These are phyloP conservation scores for Lentinula guzmanii DNA, from an alignment of 768 basidiomycete genomes.

Conservation along the genomic window DNA sequence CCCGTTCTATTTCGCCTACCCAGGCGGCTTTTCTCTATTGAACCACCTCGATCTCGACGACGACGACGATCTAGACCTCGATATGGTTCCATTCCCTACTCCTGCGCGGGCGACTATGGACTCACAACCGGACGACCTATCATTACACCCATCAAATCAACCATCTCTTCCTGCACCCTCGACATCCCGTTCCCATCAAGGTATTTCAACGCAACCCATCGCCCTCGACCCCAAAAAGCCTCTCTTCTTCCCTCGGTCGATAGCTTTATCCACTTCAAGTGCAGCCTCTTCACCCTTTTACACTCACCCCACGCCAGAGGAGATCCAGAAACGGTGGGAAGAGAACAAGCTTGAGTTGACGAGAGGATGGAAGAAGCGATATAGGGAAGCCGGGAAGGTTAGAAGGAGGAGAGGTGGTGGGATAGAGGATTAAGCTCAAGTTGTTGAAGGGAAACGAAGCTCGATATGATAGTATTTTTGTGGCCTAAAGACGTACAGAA, in stretches of 20 bases:
- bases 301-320: conserved; percentile 40
- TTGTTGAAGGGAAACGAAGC: conserved; percentile 10
- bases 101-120: conserved; percentile 12
- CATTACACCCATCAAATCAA: conserved; percentile 4
- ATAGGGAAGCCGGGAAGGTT: conserved; percentile 69
- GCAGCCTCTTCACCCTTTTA: conserved; percentile 2
- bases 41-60: conserved; percentile 69
- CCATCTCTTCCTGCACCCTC: not conserved
- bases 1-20: not conserved
- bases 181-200: conserved; percentile 7
- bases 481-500: too few species aligned
- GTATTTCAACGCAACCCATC: conserved; percentile 22
- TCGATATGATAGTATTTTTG: too few species aligned
- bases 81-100: conserved; percentile 9
- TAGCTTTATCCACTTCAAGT: conserved; percentile 3
- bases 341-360: conserved; percentile 62
- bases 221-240: conserved; percentile 48
- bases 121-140: conserved; percentile 3
- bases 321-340: conserved; percentile 68
- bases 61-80: conserved; percentile 43
- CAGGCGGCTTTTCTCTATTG: conserved; percentile 71
- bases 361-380: conserved; percentile 70
- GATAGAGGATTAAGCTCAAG: conserved; percentile 18
- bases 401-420: conserved; percentile 46
- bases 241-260: conserved; percentile 55